These are phyloP conservation scores for Fraxinus anomala DNA, from an alignment of 257 asterid genomes.

Conservation along the genomic window DNA sequence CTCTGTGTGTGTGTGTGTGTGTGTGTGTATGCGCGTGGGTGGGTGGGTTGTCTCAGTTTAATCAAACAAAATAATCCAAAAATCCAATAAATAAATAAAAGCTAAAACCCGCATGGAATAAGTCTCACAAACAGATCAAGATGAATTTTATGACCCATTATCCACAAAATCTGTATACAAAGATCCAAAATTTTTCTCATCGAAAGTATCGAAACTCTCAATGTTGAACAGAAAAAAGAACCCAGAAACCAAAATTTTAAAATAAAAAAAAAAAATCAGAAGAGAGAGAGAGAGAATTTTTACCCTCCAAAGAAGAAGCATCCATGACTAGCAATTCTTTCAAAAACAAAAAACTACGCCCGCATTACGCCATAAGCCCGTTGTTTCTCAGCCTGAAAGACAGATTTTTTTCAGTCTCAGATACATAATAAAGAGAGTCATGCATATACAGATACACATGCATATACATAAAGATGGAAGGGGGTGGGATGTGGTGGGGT, in stretches of 20 bases:
- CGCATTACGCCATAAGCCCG: slow-evolving; percentile 40
- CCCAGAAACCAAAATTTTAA: slow-evolving; percentile 20
- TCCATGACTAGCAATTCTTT: slow-evolving; percentile 35
- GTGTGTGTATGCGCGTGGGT: slow-evolving; percentile 1
- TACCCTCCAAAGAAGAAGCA: slow-evolving; percentile 50
- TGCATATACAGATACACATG: background rate
- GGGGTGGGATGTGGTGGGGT: slow-evolving; percentile 21
- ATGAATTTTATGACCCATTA: slow-evolving; percentile 36
- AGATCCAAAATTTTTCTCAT: slow-evolving; percentile 26
- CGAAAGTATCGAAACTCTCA: slow-evolving; percentile 21
- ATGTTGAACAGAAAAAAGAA: slow-evolving; percentile 10
- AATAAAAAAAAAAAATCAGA: slow-evolving; percentile 8
- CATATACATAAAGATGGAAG: slow-evolving; percentile 3
- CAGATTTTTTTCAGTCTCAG: slow-evolving; percentile 25
- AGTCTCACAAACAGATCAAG: slow-evolving; percentile 47
- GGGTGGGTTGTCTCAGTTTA: slow-evolving; percentile 36
- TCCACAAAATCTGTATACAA: slow-evolving; percentile 25
- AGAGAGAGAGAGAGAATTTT: slow-evolving; percentile 19
- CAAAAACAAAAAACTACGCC: slow-evolving; percentile 19
- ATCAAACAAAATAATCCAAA: slow-evolving; percentile 16
- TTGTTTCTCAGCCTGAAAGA: slow-evolving; percentile 30
- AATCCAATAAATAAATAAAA: slow-evolving; percentile 28
- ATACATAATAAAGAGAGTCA: slow-evolving; percentile 26
- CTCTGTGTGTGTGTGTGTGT: slow-evolving; percentile 12
- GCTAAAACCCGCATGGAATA: slow-evolving; percentile 36